Conservation (phyloP, 2,329 filamentous ascomycete species). For the Hirsutella rhossiliensis region DNA sequence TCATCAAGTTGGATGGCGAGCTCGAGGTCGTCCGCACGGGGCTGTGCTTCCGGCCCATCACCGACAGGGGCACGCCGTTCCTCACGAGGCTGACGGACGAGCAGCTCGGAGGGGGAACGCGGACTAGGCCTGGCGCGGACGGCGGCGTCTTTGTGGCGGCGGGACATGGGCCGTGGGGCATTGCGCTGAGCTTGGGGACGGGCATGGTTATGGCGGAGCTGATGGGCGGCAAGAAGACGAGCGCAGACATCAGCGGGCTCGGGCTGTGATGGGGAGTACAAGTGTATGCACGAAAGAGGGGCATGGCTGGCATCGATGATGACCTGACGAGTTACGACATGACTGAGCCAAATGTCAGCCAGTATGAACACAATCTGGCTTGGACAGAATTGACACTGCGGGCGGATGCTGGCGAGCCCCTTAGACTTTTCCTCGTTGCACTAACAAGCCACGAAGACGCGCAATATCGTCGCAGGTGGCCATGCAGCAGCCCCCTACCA, state of each 20-base stretch:
- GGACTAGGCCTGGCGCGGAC: slow-evolving; percentile 25
- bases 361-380: too few species aligned
- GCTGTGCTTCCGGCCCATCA: slow-evolving; percentile 63
- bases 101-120: slow-evolving; percentile 36
- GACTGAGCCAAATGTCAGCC: too few species aligned
- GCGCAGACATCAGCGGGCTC: slow-evolving; percentile 38
- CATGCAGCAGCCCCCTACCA: slow-evolving; percentile 44
- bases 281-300: too few species aligned
- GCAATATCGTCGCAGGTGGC: slow-evolving; percentile 24
- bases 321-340: too few species aligned
- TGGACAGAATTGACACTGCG: too few species aligned
- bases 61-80: slow-evolving; percentile 50
- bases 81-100: slow-evolving; percentile 44
- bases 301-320: too few species aligned
- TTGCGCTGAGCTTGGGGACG: slow-evolving; percentile 51
- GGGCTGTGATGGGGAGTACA: neutral
- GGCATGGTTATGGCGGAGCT: slow-evolving; percentile 61
- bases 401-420: too few species aligned
- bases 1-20: slow-evolving; percentile 36
- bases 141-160: slow-evolving; percentile 60
- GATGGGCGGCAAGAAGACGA: slow-evolving; percentile 44
- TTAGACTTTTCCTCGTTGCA: neutral
- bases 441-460: slow-evolving; percentile 12
- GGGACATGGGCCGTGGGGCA: slow-evolving; percentile 71
- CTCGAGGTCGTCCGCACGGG: slow-evolving; percentile 52